Base-by-base conservation (phyloP, 1,139 yeast genomes). In the Suhomyces panamericanus region DNA sequence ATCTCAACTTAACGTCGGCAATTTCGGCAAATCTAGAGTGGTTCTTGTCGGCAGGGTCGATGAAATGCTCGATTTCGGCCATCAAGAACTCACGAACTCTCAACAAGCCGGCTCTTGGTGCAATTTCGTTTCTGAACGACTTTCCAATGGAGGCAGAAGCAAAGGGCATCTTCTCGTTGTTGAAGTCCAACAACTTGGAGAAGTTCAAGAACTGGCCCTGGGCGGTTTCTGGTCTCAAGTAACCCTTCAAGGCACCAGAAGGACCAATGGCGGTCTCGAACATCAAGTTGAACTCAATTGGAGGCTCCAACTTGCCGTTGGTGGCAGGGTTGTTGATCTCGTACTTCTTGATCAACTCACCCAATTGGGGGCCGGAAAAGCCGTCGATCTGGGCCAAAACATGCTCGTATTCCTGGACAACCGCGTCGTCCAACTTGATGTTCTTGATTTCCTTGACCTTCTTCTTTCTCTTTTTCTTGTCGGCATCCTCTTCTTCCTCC, bases 221-320 rank as follows among this genome's bases (percentile, higher is more conserved):
- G 26, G 99, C 99, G 51, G 99, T 95, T 75, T 95, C 99, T 48
- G 99, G 99, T 71, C 99, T 85, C 64, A 95, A 74, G 71, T 80
- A 95, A 56, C 99, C 99, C 76, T 87, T 90, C 69, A 91, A 75
- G 64, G 85, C 90, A 62, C 99, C 99, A 47, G 97, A 87, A 50
- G 99, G 99, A 44, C 99, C 99, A 66, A 95, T 95, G 48, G 96
- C 96, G 47, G 99, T 95, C 69, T 91, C 98, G 65, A 95, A 95
- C 99, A 95, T 95, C 69, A 95, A 83, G 74, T 95, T 95, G 82
- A 95, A 95, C 65, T 90, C 97, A 54, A 78, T 81, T 55, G 99
- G 99, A 39, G 85, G 86, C 66, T 89, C 96, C 61, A 95, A 80
- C 45, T 80, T 74, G 38, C 88, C 96, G 50, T 87, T 88, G 49